Conservation (phyloP, 2,329 filamentous ascomycete genomes). For the Apiospora koreana region DNA sequence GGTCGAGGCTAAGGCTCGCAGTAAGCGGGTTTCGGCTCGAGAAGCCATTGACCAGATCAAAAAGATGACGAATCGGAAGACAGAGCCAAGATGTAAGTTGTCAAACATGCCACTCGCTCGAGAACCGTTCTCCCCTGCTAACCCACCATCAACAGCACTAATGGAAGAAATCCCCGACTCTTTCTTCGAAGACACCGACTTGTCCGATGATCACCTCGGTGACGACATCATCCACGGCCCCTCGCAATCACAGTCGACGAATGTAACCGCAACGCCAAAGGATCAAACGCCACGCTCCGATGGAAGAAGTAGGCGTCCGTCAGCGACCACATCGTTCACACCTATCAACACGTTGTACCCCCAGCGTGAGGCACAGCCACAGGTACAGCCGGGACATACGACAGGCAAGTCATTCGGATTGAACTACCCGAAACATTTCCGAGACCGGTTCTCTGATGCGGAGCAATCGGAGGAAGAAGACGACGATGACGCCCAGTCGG, state of each 20-base stretch:
- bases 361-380: neutral
- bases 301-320: neutral
- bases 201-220: constrained; percentile 18
- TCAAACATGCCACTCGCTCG: neutral
- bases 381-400: neutral
- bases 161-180: constrained; percentile 7
- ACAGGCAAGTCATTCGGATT: neutral
- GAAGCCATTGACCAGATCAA: constrained; percentile 11
- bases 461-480: constrained; percentile 3
- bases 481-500: neutral
- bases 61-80: constrained; percentile 13
- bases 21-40: neutral
- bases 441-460: constrained; percentile 3
- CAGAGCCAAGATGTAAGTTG: constrained; percentile 17
- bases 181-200: constrained; percentile 12
- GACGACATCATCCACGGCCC: constrained; percentile 11
- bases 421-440: constrained; percentile 3
- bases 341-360: constrained; percentile 10
- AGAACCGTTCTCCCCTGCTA: neutral
- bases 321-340: neutral
- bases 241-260: neutral
- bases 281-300: neutral
- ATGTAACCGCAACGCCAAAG: constrained; percentile 16
- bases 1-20: neutral
- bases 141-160: neutral